Conservation (phyloP, 345 rosid genomes). For the Turritis glabra region DNA sequence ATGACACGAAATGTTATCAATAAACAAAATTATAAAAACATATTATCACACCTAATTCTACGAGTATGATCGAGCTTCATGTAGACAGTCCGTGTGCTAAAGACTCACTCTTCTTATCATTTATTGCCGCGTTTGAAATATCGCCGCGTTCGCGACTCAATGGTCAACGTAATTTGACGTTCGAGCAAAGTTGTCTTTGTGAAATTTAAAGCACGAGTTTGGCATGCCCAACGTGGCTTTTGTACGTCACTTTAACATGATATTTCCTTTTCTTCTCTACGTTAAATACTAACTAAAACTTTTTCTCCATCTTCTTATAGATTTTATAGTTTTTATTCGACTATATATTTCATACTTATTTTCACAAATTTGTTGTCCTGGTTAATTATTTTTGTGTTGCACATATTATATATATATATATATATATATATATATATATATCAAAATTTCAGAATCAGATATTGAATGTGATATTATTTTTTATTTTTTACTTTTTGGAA, state of each 20-base stretch:
- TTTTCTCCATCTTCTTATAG: no score
- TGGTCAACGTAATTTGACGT: conserved; percentile 8
- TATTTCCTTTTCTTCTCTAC: background rate
- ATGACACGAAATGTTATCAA: background rate
- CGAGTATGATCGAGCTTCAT: background rate
- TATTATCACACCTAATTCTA: background rate
- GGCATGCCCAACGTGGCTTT: conserved; percentile 13
- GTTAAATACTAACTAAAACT: no score
- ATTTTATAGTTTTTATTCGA: background rate
- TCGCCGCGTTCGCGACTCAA: conserved; percentile 7
- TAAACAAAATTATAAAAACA: background rate
- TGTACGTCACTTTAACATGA: background rate
- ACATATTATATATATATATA: no score
- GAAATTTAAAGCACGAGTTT: conserved; percentile 21
- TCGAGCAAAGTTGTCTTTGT: background rate
- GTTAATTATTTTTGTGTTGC: no score
- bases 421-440: no score
- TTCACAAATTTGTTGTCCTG: no score
- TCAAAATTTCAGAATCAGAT: no score
- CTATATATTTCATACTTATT: no score
- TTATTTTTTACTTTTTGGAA: background rate
- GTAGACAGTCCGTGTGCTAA: background rate
- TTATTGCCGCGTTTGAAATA: conserved; percentile 4
- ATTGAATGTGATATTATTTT: no score
- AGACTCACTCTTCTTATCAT: background rate